phyloP scores from a whole-genome alignment of 2,329 filamentous ascomycete genomes.

The Aspergillus terreus region DNA sequence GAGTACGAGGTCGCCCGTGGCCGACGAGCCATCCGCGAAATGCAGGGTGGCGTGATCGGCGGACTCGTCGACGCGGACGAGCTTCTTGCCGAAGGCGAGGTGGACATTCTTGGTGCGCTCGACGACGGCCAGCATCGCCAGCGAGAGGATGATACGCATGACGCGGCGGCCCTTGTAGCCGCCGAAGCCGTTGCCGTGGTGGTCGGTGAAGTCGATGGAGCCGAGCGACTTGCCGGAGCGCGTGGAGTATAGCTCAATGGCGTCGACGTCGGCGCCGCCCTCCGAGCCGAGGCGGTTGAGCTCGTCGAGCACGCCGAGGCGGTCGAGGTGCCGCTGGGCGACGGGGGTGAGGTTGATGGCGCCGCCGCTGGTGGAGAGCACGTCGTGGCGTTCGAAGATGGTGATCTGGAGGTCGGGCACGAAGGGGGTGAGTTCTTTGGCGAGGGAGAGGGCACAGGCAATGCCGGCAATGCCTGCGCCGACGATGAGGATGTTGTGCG shows the following conservation, averaged over 20 bases:
- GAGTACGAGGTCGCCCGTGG: conserved; percentile 34
- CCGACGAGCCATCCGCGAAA: conserved; percentile 36
- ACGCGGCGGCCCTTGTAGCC: conserved; percentile 41
- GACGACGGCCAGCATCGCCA: conserved; percentile 39
- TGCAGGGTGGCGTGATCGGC: conserved; percentile 28
- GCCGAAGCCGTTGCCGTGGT: conserved; percentile 34
- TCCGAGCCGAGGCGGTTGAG: conserved; percentile 37
- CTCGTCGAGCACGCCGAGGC: conserved; percentile 38
- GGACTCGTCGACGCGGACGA: conserved; percentile 33
- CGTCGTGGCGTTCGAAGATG: conserved; percentile 38
- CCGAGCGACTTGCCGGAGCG: conserved; percentile 38
- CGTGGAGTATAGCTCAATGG: conserved; percentile 39
- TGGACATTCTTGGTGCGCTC: conserved; percentile 34
- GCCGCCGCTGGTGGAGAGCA: conserved; percentile 42
- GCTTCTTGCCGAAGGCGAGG: conserved; percentile 42
- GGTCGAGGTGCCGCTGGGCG: conserved; percentile 41
- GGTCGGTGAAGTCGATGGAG: conserved; percentile 35
- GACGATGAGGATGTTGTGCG: conserved; percentile 29
- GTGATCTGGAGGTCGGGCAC: conserved; percentile 34
- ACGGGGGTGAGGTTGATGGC: conserved; percentile 45
- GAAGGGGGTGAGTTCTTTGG: conserved; percentile 29
- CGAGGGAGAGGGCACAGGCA: conserved; percentile 29
- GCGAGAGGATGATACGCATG: conserved; percentile 39
- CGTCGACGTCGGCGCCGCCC: conserved; percentile 38
- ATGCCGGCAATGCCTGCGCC: conserved; percentile 36